A percentile compares a stretch with the other conserved stretches of the same genome.
Conservation (phyloP, 768 basidiomycete species). For the Solioccasus polychromus region DNA sequence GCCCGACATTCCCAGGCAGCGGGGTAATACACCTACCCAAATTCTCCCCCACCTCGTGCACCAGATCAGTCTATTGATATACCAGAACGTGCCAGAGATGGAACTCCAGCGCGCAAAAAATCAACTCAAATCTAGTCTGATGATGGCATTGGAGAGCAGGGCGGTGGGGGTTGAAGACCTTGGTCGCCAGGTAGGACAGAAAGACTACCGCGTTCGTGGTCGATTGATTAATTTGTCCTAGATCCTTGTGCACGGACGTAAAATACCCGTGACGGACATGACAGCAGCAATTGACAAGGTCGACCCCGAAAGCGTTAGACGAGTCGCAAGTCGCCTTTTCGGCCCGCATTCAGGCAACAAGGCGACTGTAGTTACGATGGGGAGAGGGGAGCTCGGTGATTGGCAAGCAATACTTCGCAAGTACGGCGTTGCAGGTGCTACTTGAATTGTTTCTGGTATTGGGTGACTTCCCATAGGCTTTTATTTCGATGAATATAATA, state of each 20-base stretch:
- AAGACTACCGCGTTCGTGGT: neutral
- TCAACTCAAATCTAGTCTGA: conserved; percentile 86
- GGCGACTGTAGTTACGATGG: conserved; percentile 83
- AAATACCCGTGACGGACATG: conserved; percentile 90
- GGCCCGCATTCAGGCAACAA: conserved; percentile 58
- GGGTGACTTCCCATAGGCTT: too few relatives aligned
- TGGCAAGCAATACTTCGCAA: conserved; percentile 61
- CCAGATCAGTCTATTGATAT: conserved; percentile 80
- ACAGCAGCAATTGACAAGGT: conserved; percentile 79
- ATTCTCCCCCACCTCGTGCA: conserved; percentile 84
- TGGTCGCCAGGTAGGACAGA: conserved; percentile 69
- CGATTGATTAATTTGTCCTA: conserved; percentile 25
- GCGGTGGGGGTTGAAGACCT: conserved; percentile 86
- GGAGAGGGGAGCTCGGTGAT: conserved; percentile 71
- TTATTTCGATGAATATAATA: too few relatives aligned
- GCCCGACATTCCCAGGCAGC: conserved; percentile 53
- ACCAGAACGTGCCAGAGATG: conserved; percentile 56
- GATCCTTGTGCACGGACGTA: conserved; percentile 84
- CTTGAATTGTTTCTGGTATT: neutral
- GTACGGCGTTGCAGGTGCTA: conserved; percentile 56
- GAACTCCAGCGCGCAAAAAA: conserved; percentile 92
- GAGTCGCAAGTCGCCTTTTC: conserved; percentile 76
- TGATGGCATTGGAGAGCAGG: conserved; percentile 92
- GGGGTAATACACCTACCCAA: conserved; percentile 62
- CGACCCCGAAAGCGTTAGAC: conserved; percentile 62